A percentile compares a stretch with the other conserved stretches of the same genome.
Conservation (phyloP, 306 rosid genomes). For the Citrullus mucosospermus region DNA sequence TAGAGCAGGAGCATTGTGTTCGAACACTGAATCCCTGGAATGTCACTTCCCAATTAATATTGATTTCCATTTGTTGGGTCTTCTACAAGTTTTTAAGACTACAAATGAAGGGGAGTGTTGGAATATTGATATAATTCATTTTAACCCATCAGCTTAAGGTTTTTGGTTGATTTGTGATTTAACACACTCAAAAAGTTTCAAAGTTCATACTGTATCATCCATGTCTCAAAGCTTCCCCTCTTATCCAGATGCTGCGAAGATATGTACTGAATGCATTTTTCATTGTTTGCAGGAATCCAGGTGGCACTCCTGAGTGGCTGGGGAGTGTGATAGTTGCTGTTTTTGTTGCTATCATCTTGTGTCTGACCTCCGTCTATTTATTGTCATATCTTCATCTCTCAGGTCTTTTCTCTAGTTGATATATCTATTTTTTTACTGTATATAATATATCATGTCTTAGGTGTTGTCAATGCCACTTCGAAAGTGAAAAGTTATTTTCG, state of each 20-base stretch:
- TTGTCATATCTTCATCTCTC: slow-evolving; percentile 89
- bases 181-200: neutral
- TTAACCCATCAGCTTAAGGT: too few relatives aligned
- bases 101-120: too few relatives aligned
- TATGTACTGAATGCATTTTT: neutral
- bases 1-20: too few relatives aligned
- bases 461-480: neutral
- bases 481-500: neutral
- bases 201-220: neutral
- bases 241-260: neutral
- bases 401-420: slow-evolving; percentile 35
- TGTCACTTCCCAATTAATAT: too few relatives aligned
- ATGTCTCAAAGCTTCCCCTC: neutral
- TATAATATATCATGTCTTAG: neutral
- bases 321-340: slow-evolving; percentile 53
- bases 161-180: too few relatives aligned
- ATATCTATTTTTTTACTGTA: neutral
- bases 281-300: slow-evolving; percentile 67
- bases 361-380: slow-evolving; percentile 77
- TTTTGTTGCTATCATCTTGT: slow-evolving; percentile 41
- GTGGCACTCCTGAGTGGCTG: slow-evolving; percentile 82
- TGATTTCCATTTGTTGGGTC: too few relatives aligned
- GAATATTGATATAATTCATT: too few relatives aligned
- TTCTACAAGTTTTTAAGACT: too few relatives aligned
- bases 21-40: too few relatives aligned